Conservation (phyloP, 305 asterid genomes). For the Fraxinus paxiana region DNA sequence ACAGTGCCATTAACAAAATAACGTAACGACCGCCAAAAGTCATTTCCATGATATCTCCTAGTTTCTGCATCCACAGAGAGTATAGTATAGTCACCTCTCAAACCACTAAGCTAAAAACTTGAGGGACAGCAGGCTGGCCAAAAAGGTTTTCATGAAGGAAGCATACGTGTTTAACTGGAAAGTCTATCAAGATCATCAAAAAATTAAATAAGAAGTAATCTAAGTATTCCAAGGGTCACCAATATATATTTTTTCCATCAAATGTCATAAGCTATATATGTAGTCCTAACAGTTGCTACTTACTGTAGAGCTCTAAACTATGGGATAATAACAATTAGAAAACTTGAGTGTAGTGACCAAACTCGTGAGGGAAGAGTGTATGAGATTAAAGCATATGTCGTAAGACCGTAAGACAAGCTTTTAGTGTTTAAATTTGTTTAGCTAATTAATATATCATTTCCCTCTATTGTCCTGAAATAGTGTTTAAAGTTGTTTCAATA, state of each 20-base stretch:
- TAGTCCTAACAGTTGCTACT: not conserved
- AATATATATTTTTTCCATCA: not conserved
- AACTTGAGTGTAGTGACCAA: not conserved
- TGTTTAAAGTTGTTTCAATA: not conserved
- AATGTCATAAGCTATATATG: not conserved
- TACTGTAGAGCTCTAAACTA: not conserved
- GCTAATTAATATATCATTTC: not conserved
- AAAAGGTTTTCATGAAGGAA: slow-evolving; percentile 11
- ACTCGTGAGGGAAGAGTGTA: not conserved
- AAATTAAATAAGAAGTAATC: not conserved
- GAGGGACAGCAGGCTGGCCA: slow-evolving; percentile 2
- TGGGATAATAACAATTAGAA: not conserved
- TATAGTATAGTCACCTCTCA: slow-evolving; percentile 21
- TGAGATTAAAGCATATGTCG: not conserved
- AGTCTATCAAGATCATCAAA: not conserved
- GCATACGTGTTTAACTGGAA: slow-evolving; percentile 5
- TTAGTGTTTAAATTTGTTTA: not conserved
- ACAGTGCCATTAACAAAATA: slow-evolving; percentile 73
- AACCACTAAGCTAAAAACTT: not conserved
- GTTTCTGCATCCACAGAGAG: slow-evolving; percentile 62
- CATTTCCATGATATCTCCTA: slow-evolving; percentile 93
- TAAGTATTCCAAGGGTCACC: not conserved
- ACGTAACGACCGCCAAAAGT: slow-evolving; percentile 90
- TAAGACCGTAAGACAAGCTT: not conserved
- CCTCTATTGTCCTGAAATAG: not conserved